Conservation (phyloP, 2,329 filamentous ascomycete species). For the Ambrosiella cleistominuta region DNA sequence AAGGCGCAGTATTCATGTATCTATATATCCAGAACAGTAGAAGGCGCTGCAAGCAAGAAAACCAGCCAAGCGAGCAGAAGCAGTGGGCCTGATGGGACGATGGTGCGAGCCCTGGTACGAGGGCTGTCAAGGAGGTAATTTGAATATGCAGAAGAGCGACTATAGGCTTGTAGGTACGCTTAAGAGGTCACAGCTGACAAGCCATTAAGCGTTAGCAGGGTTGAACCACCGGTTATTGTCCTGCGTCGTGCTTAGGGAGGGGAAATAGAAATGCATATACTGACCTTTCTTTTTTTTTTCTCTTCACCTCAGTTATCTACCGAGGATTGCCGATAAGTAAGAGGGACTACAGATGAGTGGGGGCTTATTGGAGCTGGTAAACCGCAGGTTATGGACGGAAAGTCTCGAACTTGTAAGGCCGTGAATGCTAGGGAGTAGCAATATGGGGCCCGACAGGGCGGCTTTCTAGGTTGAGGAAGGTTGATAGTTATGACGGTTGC, state of each 20-base stretch:
- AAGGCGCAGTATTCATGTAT: not conserved
- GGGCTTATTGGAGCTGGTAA: not conserved
- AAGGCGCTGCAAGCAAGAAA: not conserved
- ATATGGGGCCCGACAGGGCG: not conserved
- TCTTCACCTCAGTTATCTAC: too few relatives aligned
- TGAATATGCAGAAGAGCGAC: not conserved
- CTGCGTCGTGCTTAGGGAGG: too few relatives aligned
- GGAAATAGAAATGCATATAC: too few relatives aligned
- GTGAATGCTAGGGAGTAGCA: not conserved
- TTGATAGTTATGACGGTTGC: not conserved
- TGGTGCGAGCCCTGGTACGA: not conserved
- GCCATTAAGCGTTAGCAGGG: not conserved
- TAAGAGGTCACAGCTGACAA: not conserved
- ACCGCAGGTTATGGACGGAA: not conserved
- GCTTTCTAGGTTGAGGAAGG: not conserved
- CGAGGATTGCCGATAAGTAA: not conserved
- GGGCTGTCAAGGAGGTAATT: not conserved
- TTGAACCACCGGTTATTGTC: not conserved
- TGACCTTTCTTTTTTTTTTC: too few relatives aligned
- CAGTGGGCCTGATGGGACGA: not conserved
- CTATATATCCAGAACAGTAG: not conserved
- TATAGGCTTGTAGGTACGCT: not conserved
- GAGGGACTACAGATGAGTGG: not conserved
- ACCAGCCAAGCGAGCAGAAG: not conserved
- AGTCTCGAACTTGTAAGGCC: not conserved